These are phyloP conservation scores for Trichosporon sp. DNA, from an alignment of 1,284 basidiomycete species.

Conservation along the genomic window DNA sequence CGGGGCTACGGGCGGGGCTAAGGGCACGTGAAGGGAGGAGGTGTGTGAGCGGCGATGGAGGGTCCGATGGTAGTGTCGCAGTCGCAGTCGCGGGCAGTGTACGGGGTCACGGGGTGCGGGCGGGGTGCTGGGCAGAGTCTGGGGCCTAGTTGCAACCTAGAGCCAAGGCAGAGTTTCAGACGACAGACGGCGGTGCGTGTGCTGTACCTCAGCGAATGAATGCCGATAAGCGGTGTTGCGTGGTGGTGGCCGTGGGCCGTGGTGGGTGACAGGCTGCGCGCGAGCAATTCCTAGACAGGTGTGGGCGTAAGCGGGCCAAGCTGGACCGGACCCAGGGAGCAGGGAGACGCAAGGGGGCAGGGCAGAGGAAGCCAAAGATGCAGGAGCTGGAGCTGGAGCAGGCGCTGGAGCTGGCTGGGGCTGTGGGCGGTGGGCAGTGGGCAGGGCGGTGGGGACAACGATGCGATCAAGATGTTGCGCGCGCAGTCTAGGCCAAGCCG, in stretches of 20 bases:
- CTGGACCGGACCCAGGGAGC: neutral
- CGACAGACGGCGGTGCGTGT: neutral
- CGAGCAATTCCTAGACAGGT: neutral
- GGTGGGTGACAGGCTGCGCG: neutral
- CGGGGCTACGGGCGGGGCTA: neutral
- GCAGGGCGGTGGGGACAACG: neutral
- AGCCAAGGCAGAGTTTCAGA: slow-evolving; percentile 1
- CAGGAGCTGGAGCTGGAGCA: neutral
- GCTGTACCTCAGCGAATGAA: neutral
- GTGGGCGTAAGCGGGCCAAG: neutral
- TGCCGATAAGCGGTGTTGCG: neutral
- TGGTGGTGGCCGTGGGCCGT: neutral
- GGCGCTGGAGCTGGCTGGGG: neutral
- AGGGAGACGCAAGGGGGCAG: neutral
- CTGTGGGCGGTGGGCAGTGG: neutral
- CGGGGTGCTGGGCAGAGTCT: neutral
- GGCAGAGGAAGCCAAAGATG: neutral
- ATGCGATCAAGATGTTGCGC: neutral
- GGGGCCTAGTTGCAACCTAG: neutral
- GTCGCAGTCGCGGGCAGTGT: neutral
- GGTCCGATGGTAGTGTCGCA: neutral
- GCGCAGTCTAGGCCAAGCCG: neutral
- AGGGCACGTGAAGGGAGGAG: neutral
- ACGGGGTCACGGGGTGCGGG: neutral
- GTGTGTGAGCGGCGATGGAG: neutral